Conservation (phyloP, 164 flowering plant species). For the Kingdonia uniflora region DNA sequence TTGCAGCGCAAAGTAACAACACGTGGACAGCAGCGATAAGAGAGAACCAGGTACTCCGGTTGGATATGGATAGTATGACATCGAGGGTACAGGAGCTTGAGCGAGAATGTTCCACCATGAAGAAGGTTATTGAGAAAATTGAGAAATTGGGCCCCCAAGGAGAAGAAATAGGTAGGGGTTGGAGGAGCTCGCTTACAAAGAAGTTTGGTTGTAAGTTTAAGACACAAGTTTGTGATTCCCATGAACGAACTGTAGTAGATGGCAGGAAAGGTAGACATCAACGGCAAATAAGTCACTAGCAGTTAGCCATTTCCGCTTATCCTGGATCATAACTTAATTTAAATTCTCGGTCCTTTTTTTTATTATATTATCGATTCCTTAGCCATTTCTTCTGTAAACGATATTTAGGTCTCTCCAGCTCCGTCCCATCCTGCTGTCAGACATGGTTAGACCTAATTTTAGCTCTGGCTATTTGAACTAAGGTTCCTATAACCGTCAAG, state of each 20-base stretch:
- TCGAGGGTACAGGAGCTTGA: conserved; percentile 84
- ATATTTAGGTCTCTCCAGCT: no score
- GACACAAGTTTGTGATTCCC: conserved; percentile 96
- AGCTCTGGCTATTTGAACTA: no score
- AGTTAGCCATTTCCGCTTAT: background rate
- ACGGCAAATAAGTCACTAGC: background rate
- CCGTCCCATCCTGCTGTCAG: no score
- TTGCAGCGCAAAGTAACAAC: background rate
- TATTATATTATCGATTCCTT: no score
- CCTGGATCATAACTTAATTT: background rate
- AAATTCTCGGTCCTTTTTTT: no score
- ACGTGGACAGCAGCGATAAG: conserved; percentile 64
- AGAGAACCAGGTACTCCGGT: conserved; percentile 80
- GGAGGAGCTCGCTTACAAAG: conserved; percentile 42
- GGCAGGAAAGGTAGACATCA: conserved; percentile 19
- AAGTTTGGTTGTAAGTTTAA: conserved; percentile 87
- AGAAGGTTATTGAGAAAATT: conserved; percentile 64
- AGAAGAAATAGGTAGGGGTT: conserved; percentile 12
- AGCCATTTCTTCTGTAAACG: no score
- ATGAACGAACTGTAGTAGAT: conserved; percentile 54
- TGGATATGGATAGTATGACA: conserved; percentile 95
- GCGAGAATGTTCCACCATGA: conserved; percentile 80
- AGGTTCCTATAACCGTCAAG: no score
- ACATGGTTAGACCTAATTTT: no score
- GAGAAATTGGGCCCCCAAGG: conserved; percentile 22